Evolutionary conservation across 139 green algal species (phyloP).

Genomic region (Picochlorum sp.): DNA sequence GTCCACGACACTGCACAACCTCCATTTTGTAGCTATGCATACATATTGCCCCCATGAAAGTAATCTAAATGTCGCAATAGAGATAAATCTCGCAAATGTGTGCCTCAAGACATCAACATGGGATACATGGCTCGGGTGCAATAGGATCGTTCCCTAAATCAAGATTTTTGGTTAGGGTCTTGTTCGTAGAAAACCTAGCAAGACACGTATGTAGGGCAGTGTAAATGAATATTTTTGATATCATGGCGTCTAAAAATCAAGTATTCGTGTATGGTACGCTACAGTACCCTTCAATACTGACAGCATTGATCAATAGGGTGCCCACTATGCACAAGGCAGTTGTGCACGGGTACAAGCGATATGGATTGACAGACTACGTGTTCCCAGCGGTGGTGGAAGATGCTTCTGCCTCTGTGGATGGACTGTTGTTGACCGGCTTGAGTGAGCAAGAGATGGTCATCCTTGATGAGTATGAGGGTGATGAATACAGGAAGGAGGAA

Average conservation of each 20-base stretch:
- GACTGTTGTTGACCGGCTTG: conserved; percentile 38
- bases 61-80: no score
- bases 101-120: no score
- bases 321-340: conserved; percentile 30
- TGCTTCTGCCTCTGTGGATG: neutral
- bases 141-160: no score
- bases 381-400: conserved; percentile 47
- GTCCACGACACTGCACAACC: no score
- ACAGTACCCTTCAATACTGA: conserved; percentile 40
- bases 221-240: conserved; percentile 4
- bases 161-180: no score
- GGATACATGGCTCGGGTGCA: no score
- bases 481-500: conserved; percentile 55
- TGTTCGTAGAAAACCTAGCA: no score
- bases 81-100: no score
- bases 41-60: no score
- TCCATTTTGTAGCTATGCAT: no score
- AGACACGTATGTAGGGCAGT: neutral
- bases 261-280: conserved; percentile 49
- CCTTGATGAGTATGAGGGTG: conserved; percentile 62
- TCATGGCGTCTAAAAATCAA: neutral
- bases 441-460: conserved; percentile 46
- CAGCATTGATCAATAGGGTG: conserved; percentile 40
- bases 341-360: conserved; percentile 44
- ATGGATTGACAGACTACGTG: conserved; percentile 45